Evolutionary conservation across 208 protist species (phyloP).

Genomic region (Crithidia thermophila): DNA sequence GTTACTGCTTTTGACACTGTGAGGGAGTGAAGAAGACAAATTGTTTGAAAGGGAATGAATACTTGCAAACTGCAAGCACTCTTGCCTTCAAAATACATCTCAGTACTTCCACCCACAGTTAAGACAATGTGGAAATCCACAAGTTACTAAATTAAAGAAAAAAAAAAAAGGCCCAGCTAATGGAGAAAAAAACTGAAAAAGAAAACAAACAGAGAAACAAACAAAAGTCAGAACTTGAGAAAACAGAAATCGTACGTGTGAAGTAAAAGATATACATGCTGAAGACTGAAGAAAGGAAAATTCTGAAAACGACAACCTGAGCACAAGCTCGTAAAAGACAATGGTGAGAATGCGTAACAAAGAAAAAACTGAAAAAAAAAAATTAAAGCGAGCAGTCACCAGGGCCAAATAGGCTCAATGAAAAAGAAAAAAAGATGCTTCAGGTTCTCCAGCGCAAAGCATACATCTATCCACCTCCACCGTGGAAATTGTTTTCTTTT

Average conservation of each 20-base stretch:
- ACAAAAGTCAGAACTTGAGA: background rate
- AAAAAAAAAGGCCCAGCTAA: constrained; percentile 20
- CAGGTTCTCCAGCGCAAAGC: too few relatives aligned
- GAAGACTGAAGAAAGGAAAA: constrained; percentile 5
- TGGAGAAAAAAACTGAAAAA: background rate
- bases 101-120: too few relatives aligned
- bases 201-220: background rate
- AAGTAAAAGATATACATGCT: background rate
- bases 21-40: too few relatives aligned
- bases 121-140: too few relatives aligned
- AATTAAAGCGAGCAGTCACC: background rate
- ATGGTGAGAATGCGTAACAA: background rate
- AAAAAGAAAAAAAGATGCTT: background rate
- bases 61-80: too few relatives aligned
- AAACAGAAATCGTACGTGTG: background rate
- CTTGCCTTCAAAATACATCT: too few relatives aligned
- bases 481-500: too few relatives aligned
- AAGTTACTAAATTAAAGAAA: too few relatives aligned
- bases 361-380: background rate
- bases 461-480: too few relatives aligned
- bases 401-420: background rate
- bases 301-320: constrained; percentile 3
- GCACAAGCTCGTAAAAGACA: background rate
- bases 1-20: too few relatives aligned
- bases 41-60: too few relatives aligned